Base-by-base conservation (phyloP, 805 yeast species). In the Myxozyma sirexii region DNA sequence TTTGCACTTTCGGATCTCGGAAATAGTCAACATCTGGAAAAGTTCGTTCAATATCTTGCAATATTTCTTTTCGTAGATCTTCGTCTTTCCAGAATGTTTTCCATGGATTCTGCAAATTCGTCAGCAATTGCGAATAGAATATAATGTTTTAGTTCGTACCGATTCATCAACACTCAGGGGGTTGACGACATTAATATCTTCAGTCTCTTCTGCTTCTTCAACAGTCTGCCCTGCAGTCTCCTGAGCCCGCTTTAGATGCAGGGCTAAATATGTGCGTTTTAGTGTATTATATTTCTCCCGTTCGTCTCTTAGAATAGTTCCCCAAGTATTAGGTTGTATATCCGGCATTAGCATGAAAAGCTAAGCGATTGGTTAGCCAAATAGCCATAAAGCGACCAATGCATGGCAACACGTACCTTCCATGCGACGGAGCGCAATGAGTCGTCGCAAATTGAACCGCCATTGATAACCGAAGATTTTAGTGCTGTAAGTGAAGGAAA, bases 1-100 rank as follows among this genome's bases (percentile, higher is more conserved):
- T 49, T 54, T 69, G 70, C 13, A 71, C 67, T 5, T 51, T 41
- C 0, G 57, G n/a, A 10, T 61, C 59, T 23, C 74, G 64, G 56
- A 74, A 74, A 57, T 68, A 70, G 6, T 63, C 67, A 13, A 69
- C 56, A 21, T 74, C 74, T 3, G 77, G 76, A 55, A 67, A 73
- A 4, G 76, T 70, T 21, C 77, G 64, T 19, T 69, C 71, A 4
- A 73, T 71, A 52, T 74, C 77, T 44, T 68, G 70, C 21, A 61
- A 24, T 43, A 74, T 70, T 6, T 65, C 63, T 17, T 66, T 68
- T 19, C 64, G 31, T 33, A 59, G 51, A n/a, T 60, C 57, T 23
- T 60, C 65, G 37, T 61, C 68, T 23, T 59, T 53, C 63, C 64
- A 62, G 38, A 39, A 61, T 23, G 57, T 46, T 8, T 48, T 63